Evolutionary conservation across 331 rosid species (phyloP), one percentile per base, ranked within the genome.

Genomic region (Rosa hybrid): DNA sequence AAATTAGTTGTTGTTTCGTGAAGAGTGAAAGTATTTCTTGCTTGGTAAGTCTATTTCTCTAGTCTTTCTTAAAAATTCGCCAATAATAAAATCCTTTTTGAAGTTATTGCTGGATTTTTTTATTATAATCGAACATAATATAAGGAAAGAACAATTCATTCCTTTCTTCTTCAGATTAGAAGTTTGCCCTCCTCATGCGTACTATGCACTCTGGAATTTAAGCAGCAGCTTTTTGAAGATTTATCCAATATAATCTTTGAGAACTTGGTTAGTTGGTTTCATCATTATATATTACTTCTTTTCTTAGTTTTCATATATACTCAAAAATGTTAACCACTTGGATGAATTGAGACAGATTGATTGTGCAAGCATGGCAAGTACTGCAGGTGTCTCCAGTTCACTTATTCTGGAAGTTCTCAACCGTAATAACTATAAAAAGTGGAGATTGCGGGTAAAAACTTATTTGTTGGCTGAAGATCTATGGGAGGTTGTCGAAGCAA

Each of bases 381-480:
- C 7, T 3, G 0, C 14, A 16, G 71, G 0, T 6, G 71, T 7
- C 21, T 67, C 48, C 0, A 7, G 14, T 69, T 39, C 59, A 7
- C 44, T 12, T 12, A 16, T 30, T 25, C 21, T 4, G 12, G 78
- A 80, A 21, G 39, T 60, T 44, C 83, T 80, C 4, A 10, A 62
- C 27, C 21, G 41, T 5, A 6, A 62, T 4, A 80, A 80, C 51
- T 80, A 80, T 23, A 2, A 42, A 12, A 6, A 34, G 3, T 79
- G 83, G 78, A 79, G 72, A 1, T 17, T 1, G 25, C 48, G 41
- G 44, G 5, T 80, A 6, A 12, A 25, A 39, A 60, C 65, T 20
- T 80, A 80, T 49, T 72, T 80, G 51, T 3, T 72, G 13, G 71
- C 50, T 6, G 49, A 48, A 60, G 64, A 72, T 72, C 54, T 80